Conservation (phyloP, 73 alveolate genomes). For the Symbiodinium natans region DNA sequence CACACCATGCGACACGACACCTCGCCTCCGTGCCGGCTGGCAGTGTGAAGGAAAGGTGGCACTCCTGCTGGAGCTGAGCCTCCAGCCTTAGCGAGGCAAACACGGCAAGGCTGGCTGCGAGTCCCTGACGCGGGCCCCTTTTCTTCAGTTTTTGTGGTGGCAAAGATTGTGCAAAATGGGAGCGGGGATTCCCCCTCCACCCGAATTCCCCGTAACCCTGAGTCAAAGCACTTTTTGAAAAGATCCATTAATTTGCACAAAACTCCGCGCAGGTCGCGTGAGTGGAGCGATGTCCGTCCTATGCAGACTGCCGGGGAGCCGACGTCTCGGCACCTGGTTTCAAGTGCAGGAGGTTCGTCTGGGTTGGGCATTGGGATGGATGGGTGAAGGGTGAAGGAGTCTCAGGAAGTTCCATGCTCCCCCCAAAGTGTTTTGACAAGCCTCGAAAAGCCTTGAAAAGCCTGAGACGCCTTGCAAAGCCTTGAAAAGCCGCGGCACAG, state of each 20-base stretch:
- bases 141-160: too few relatives aligned
- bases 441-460: background rate
- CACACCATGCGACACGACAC: background rate
- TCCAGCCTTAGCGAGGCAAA: background rate
- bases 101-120: background rate
- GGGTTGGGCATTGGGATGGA: background rate
- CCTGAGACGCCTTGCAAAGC: background rate
- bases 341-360: background rate
- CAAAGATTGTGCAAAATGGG: background rate
- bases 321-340: background rate
- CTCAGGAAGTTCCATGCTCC: too few relatives aligned
- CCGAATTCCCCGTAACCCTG: too few relatives aligned
- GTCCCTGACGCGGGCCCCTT: background rate
- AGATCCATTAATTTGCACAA: too few relatives aligned
- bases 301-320: background rate
- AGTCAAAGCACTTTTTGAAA: background rate
- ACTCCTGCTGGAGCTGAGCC: slow-evolving; percentile 17
- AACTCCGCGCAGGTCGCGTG: too few relatives aligned
- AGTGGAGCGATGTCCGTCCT: too few relatives aligned
- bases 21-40: slow-evolving; percentile 37
- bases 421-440: background rate
- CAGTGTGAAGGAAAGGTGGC: slow-evolving; percentile 34
- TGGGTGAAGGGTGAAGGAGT: background rate
- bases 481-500: background rate
- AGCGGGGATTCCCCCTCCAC: background rate